Conservation (phyloP, 352 stramenopile species). For the Albugo candida region DNA sequence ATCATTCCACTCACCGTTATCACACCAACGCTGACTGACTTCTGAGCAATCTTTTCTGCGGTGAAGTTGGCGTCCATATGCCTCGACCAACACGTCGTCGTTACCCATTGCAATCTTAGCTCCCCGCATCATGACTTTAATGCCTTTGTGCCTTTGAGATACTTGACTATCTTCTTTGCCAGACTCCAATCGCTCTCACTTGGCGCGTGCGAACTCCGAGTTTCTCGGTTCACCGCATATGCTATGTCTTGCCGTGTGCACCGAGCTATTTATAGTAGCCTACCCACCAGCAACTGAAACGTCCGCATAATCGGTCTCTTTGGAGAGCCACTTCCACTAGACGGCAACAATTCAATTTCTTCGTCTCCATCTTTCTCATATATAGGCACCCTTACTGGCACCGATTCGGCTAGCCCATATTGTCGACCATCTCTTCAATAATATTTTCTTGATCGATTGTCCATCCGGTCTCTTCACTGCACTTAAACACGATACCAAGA, state of each 20-base stretch:
- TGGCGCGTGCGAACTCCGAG: not conserved
- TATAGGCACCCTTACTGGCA: not conserved
- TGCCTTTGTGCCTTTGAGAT: not conserved
- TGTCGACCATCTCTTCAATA: not conserved
- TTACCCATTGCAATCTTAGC: not conserved
- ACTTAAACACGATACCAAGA: not conserved
- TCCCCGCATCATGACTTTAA: not conserved
- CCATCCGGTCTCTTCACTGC: not conserved
- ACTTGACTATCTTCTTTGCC: not conserved
- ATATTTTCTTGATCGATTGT: not conserved
- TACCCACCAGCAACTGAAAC: not conserved
- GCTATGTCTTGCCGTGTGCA: not conserved
- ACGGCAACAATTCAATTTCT: not conserved
- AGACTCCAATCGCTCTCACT: not conserved
- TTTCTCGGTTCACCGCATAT: not conserved
- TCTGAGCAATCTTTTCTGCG: conserved; percentile 6
- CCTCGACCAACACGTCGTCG: not conserved
- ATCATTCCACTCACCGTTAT: conserved; percentile 7
- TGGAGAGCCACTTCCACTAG: not conserved
- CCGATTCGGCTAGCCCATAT: not conserved
- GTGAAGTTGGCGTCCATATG: conserved; percentile 13
- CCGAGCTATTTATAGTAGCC: not conserved
- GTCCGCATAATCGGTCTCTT: not conserved
- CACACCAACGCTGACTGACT: conserved; percentile 8
- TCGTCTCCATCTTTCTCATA: not conserved